Evolutionary conservation across 148 eudicot genomes (phyloP), one percentile per base, ranked within the genome.

Genomic region (Chenopodium album): DNA sequence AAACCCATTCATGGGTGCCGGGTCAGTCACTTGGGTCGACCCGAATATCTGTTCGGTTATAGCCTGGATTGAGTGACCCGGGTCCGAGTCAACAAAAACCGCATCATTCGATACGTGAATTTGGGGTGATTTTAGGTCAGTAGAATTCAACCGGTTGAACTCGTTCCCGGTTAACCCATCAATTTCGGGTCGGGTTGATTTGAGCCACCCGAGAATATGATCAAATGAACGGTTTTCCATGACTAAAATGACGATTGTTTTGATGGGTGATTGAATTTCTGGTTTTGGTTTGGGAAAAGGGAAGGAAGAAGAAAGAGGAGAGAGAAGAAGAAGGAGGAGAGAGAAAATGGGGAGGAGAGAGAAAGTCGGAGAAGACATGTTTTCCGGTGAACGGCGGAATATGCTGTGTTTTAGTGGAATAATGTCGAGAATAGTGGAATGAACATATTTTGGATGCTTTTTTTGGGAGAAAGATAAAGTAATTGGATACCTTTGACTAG

Each of bases 171-270:
- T 87, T 9, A 95, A 75, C 0, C 99, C 99, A 70, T 95, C 97
- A 10, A 95, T 92, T 1, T 95, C 98, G 56, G 98, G 97, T 41
- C 99, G 92, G 85, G 87, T 89, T 14, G 81, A 73, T 54, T 94
- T 93, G 26, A 95, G 84, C 99, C 99, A 95, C 0, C 99, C 99
- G 8, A 95, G 87, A 4, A 95, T 87, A 78, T 95, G 99, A 75
- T 95, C 99, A 56, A 95, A 95, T 1, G 99, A 95, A 70, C 99
- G 98, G 81, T 95, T 95, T 68, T 95, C 99, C 99, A 95, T 95
- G 46, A 95, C 94, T 0, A 95, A 5, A 9, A 95, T 83, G 11
- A 95, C 99, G 2, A 95, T 72, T 87, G 99, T 95, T 82, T 95
- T 95, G 79, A 95, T 87, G 76, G 95, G 99, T 8, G 93, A 91